These are phyloP conservation scores for Neurospora hispaniola DNA, from an alignment of 495 filamentous ascomycete species.

Conservation along the genomic window DNA sequence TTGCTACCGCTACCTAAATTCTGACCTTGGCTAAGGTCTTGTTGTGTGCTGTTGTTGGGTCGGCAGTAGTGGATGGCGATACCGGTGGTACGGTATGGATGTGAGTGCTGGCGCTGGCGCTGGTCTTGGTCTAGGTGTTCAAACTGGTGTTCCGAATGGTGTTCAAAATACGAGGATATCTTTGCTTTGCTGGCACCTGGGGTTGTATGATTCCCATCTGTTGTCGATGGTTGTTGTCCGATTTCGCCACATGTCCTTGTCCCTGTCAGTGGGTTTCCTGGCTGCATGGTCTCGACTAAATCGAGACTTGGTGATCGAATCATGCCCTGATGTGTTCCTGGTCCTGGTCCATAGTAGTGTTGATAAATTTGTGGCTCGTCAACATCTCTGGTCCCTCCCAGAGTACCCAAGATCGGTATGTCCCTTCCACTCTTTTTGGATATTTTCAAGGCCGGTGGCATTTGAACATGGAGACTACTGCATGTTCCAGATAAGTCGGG, in stretches of 20 bases:
- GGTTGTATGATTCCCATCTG: background rate
- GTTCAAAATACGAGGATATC: background rate
- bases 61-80: background rate
- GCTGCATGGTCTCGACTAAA: background rate
- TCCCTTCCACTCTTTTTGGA: background rate
- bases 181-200: background rate
- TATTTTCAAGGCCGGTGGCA: background rate
- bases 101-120: background rate
- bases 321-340: background rate
- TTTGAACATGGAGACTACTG: conserved; percentile 4
- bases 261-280: background rate
- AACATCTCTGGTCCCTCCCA: background rate
- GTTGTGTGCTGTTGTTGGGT: background rate
- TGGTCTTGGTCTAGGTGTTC: background rate
- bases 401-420: background rate
- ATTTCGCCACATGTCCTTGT: background rate
- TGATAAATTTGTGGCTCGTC: background rate
- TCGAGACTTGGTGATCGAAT: background rate
- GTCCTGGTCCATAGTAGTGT: background rate
- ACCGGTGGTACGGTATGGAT: background rate
- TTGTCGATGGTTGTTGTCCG: background rate
- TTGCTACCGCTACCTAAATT: background rate
- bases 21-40: background rate
- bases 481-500: conserved; percentile 6
- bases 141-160: background rate